These are phyloP conservation scores for Takashimella koratensis DNA, from an alignment of 1,284 basidiomycete species.

Conservation along the genomic window DNA sequence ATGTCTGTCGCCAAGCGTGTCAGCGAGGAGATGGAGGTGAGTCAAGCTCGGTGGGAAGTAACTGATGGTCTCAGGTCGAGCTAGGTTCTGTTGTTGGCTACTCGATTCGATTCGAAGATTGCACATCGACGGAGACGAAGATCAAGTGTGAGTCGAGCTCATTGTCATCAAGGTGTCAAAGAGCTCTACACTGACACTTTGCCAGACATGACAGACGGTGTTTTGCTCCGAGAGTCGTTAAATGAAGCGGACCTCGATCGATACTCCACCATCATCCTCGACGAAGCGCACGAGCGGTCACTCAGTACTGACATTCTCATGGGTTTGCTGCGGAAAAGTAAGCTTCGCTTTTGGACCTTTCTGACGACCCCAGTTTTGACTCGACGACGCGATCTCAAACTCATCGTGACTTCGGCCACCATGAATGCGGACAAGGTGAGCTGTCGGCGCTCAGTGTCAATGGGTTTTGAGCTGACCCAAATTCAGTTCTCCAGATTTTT, in stretches of 20 bases:
- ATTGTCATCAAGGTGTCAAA: not conserved
- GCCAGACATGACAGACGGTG: conserved; percentile 95
- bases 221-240: conserved; percentile 87
- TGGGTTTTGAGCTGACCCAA: not conserved
- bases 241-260: conserved; percentile 94
- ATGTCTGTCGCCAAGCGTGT: conserved; percentile 99
- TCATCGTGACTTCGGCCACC: conserved; percentile 97
- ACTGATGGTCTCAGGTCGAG: conserved; percentile 59
- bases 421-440: conserved; percentile 96
- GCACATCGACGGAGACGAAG: conserved; percentile 83
- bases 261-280: conserved; percentile 92
- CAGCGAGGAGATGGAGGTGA: conserved; percentile 76
- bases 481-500: conserved; percentile 87
- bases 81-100: conserved; percentile 88
- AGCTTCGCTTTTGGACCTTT: conserved; percentile 32
- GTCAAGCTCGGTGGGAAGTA: conserved; percentile 1
- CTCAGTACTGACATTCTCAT: conserved; percentile 95
- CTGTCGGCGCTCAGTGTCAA: too few relatives aligned
- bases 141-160: conserved; percentile 72
- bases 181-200: conserved; percentile 10
- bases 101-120: conserved; percentile 97
- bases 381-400: conserved; percentile 82
- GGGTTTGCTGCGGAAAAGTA: conserved; percentile 90
- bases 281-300: conserved; percentile 95
- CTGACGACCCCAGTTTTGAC: conserved; percentile 65